Base-by-base conservation (phyloP, 106 monocot genomes). In the Xerophyta viscosa region DNA sequence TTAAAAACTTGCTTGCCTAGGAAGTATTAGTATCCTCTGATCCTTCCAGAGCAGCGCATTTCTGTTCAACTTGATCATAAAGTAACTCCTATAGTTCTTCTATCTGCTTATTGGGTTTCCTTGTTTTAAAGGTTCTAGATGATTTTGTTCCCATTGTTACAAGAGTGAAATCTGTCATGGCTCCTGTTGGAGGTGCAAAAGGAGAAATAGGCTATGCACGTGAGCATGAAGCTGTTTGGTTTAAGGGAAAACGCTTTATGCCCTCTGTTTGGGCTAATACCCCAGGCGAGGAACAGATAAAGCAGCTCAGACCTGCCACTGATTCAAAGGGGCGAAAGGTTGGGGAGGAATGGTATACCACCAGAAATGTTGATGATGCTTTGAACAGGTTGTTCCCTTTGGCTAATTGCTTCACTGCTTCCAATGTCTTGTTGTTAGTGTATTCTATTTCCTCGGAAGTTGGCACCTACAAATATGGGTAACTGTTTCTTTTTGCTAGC, bases 301-400 rank as follows among this genome's bases (percentile, higher is more conserved):
- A 90, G 66, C 81, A 74, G 55, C 82, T 98, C 19, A 77, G 47
- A 58, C 79, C 58, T 71, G 89, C 98, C 42, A 69, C 58, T 44
- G 98, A 98, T 74, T 82, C 89, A 55, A 90, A 83, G 70, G 84
- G 98, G n/a, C 78, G 86, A 71, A 98, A 77, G 55, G 86, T 86
- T 66, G 98, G 98, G 64, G 90, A 98, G 39, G 90, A 98, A 57
- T 98, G 89, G 98, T 98, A 67, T 59, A 90, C 98, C 28, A 98
- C 98, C 39, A 46, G 22, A 37, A 86, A 86, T 52, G 79, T 98
- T 67, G 98, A 98, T 27, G 48, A 74, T 71, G 98, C 98, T 66
- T 55, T 98, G 56, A 72, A 21, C 58, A 86, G 90, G 98, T 98
- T 44, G 43, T 44, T 44, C n/a, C 15, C 43, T 3, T 3, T 44